Percentiles rank a stretch among this genome's conserved stretches.
Evolutionary conservation across 148 eudicot genomes (phyloP).

Genomic region (Cornus controversa): DNA sequence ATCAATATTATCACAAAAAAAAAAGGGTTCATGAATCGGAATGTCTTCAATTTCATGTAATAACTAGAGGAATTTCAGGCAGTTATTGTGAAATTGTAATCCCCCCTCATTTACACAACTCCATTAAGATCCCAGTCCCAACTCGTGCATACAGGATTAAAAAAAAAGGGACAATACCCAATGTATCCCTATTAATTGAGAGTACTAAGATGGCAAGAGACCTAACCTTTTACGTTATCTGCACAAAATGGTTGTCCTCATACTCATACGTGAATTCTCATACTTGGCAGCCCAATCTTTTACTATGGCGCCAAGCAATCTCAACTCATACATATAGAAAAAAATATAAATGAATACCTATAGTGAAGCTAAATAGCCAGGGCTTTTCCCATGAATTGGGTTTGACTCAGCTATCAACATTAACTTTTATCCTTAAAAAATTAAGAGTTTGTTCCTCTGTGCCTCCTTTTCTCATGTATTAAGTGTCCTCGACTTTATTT

Average conservation of each 20-base stretch:
- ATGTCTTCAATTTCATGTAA: not conserved
- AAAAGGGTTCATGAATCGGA: not conserved
- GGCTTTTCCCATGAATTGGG: not conserved
- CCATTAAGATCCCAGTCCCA: too few species aligned
- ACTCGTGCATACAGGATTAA: too few species aligned
- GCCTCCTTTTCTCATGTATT: not conserved
- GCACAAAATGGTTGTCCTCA: too few species aligned
- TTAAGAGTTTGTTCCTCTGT: not conserved
- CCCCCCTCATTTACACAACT: not conserved
- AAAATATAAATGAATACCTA: not conserved
- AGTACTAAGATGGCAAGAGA: too few species aligned
- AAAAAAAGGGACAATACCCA: too few species aligned
- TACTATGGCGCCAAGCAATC: too few species aligned
- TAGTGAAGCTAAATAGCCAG: not conserved
- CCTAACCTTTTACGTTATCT: too few species aligned
- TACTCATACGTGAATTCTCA: too few species aligned
- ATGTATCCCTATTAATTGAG: too few species aligned
- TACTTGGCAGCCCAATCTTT: too few species aligned
- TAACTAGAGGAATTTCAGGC: not conserved
- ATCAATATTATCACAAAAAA: not conserved
- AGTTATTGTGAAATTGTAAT: not conserved
- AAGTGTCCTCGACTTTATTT: not conserved
- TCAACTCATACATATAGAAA: not conserved
- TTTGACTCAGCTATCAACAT: not conserved
- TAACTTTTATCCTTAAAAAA: not conserved